Percentiles rank a stretch among this genome's conserved stretches.
phyloP scores from a whole-genome alignment of 2,329 filamentous ascomycete species.

The Magnaporthales sp. region DNA sequence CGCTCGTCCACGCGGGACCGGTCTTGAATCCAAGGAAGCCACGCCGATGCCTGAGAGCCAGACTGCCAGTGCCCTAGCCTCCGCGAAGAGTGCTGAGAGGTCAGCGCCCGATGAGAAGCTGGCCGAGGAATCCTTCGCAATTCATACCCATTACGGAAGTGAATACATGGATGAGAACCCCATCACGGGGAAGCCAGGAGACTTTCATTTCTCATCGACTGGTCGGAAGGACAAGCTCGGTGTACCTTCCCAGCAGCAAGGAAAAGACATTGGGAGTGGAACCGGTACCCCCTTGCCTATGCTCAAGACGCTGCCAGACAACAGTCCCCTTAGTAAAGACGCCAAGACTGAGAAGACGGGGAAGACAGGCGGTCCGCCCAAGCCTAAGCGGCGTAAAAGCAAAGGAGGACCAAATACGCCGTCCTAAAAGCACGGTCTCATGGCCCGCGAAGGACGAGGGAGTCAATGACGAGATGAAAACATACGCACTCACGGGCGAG shows the following conservation, averaged over 20 bases:
- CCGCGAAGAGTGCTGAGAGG: conserved; percentile 15
- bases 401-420: conserved; percentile 24
- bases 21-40: conserved; percentile 32
- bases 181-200: conserved; percentile 56
- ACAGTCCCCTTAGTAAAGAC: conserved; percentile 29
- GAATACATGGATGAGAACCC: conserved; percentile 62
- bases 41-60: conserved; percentile 38
- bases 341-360: conserved; percentile 33
- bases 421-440: conserved; percentile 10
- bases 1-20: conserved; percentile 18
- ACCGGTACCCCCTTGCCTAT: conserved; percentile 13
- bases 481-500: background rate
- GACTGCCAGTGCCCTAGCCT: conserved; percentile 13
- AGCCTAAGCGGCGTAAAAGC: conserved; percentile 39
- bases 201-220: conserved; percentile 55
- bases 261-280: conserved; percentile 19
- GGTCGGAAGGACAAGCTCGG: conserved; percentile 38
- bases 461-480: background rate
- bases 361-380: conserved; percentile 22
- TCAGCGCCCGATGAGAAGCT: conserved; percentile 32
- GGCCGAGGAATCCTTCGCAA: conserved; percentile 48
- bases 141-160: conserved; percentile 50
- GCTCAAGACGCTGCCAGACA: conserved; percentile 32
- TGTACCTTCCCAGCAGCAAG: conserved; percentile 7
- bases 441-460: background rate